Evolutionary conservation across 768 basidiomycete genomes (phyloP), one percentile per base, ranked within the genome.

Genomic region (Coprinopsis marcescibilis): DNA sequence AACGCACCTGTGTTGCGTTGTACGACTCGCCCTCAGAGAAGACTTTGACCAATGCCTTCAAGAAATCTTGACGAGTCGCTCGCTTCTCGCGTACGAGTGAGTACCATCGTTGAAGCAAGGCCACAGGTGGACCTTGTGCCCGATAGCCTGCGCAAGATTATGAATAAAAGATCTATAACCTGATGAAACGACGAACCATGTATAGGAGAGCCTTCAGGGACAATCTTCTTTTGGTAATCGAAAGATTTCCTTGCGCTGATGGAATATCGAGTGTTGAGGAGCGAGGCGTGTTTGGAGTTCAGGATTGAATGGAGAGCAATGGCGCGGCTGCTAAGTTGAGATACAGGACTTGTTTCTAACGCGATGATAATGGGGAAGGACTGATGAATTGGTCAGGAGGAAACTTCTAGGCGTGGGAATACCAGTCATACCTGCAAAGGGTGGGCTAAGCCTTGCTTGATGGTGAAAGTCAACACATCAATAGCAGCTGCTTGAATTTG

Each of bases 371-470:
- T 78, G 0, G 95, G 93, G 62, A 96, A 85, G 26, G 90, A 95
- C 84, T 94, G 45, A 37, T 24, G 17, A 19, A 19, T 21, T 7
- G 43, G 10, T 23, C 6, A 15, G 15, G 43, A 11, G 3, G 20
- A 17, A 20, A 10, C 15, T 10, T 19, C 4, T 27, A 13, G 12
- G 20, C 11, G 14, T 14, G 34, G 45, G n/a, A n/a, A n/a, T n/a
- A n/a, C n/a, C n/a, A n/a, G n/a, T n/a, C 75, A 44, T 57, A 86
- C 89, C 71, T 90, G 88, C 4, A 99, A 73, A 0, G 96, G 96
- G 65, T 98, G 94, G 4, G 92, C 90, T 43, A 98, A 73, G 2
- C 96, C 96, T 64, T 97, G 95, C 58, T 86, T 91, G 52, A 98
- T 82, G 0, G 93, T 95, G 57, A 96, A 95, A 25, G 79, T 85